phyloP scores from a whole-genome alignment of 2,329 filamentous ascomycete species.

The Monosporascus sp. region DNA sequence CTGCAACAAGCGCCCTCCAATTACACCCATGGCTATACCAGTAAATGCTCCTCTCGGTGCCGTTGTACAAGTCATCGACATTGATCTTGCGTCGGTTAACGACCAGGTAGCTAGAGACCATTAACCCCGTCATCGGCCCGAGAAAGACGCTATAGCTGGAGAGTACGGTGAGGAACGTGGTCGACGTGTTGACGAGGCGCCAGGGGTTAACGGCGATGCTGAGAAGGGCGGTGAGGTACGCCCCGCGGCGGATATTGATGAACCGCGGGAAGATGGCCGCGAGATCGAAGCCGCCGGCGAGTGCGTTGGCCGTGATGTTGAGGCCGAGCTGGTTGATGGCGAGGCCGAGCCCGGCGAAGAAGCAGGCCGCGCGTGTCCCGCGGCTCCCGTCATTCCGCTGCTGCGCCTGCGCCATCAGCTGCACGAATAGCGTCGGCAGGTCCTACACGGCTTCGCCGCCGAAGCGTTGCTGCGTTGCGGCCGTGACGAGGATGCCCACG shows the following conservation, averaged over 20 bases:
- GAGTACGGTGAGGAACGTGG: constrained; percentile 14
- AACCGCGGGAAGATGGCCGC: constrained; percentile 10
- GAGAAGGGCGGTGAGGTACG: constrained; percentile 10
- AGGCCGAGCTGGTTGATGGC: constrained; percentile 9
- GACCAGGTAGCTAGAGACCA: constrained; percentile 15
- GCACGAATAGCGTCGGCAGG: constrained; percentile 6
- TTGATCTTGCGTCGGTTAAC: constrained; percentile 12
- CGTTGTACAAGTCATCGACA: constrained; percentile 13
- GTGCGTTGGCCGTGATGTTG: constrained; percentile 12
- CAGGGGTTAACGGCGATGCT: constrained; percentile 11
- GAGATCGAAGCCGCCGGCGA: constrained; percentile 14
- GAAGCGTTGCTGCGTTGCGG: constrained; percentile 4
- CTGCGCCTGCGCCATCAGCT: constrained; percentile 3
- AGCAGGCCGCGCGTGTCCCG: constrained; percentile 4
- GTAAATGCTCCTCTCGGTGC: constrained; percentile 13
- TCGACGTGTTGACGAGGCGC: constrained; percentile 12
- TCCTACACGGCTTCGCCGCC: constrained; percentile 8
- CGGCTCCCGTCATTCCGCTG: constrained; percentile 7
- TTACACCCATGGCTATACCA: constrained; percentile 12
- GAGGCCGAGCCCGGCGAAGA: constrained; percentile 10
- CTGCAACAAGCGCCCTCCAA: constrained; percentile 11
- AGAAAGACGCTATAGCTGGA: constrained; percentile 17
- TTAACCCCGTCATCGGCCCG: constrained; percentile 11
- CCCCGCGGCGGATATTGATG: constrained; percentile 8
- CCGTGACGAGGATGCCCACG: constrained; percentile 10